Base-by-base conservation (phyloP, 306 rosid genomes). In the Malus sylvestris region DNA sequence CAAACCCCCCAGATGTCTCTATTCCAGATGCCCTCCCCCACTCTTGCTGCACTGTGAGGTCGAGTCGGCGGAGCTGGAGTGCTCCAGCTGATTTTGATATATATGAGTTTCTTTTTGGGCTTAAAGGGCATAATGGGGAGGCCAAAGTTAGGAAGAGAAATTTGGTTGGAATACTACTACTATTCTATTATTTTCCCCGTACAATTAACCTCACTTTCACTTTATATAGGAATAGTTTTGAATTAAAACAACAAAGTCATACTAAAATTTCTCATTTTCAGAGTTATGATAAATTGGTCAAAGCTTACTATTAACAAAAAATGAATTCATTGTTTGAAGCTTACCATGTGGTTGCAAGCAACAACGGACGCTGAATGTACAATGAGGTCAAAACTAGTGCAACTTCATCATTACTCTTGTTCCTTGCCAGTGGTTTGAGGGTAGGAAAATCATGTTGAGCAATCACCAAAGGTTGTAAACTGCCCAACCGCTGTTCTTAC, bases 401-500 rank as follows among this genome's bases (percentile, higher is more conserved):
- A 84, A 44, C 67, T 73, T 80, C 83, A 78, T 61, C 80, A 53
- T 45, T 45, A 73, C 68, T 84, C 71, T 73, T 73, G 63, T 40
- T 53, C 79, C 74, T 76, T 30, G 80, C 73, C 40, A 22, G 81
- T 59, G 64, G 45, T 78, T 62, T 64, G 5, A 72, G 81, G 33
- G 27, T 18, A 22, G 71, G 45, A 53, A 49, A 58, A 72, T 78
- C 79, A 71, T 72, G 80, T 67, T 81, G 62, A 82, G 79, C 86
- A 76, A 71, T 83, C 93, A 81, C 87, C 85, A 51, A 83, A 83
- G 81, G 89, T 73, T 73, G 69, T 72, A 80, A 88, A 75, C 60
- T 92, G 97, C 63, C 83, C 88, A 15, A 90, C 81, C 53, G 90
- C 93, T 23, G 82, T 76, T 80, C 84, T 87, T 62, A 85, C 96